Base-by-base conservation (phyloP, 1,284 basidiomycete genomes). In the Neonothopanus nambi region DNA sequence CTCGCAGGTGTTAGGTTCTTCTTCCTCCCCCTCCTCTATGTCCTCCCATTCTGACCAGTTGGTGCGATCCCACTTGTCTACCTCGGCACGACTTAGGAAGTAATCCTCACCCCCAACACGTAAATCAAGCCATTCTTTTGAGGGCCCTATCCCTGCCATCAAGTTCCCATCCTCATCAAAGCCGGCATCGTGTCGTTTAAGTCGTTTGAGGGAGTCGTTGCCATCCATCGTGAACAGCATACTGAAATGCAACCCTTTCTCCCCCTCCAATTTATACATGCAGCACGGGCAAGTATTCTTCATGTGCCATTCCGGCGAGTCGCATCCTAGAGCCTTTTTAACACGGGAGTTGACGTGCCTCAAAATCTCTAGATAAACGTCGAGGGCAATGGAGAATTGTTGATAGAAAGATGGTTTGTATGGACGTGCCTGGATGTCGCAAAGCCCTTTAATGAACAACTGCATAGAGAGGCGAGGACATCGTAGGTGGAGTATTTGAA, bases 181-280 rank as follows among this genome's bases (percentile, higher is more conserved):
- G 6, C 20, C 45, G 2, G 38, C 21, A 36, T 30, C 30, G 11
- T 26, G 3, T 15, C 28, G 30, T 23, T 41, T 50, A 28, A 58
- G 61, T 18, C 55, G 57, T 36, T 69, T 68, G 9, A 70, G 54
- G 1, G 69, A 70, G 51, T 69, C 64, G 49, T 70, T 68, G 3
- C 70, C 70, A 53, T 74, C 71, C 52, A 69, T 63, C 0, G 61
- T 62, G 17, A 62, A 37, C 1, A 70, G 48, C 43, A 61, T 58
- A 1, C 49, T 43, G 47, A 65, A 63, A 1, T 40, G 28, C 1
- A 71, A 59, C 0, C 21, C 13, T 2, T 52, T 56, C 53, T 70
- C 64, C 13, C 57, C 58, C 12, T 60, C 43, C 1, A 65, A 52
- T 39, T 59, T 57, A 54, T 68, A 68, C 0, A 56, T 51, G 42